Conservation (phyloP, 2,329 filamentous ascomycete genomes). For the Cercospora sp. region DNA sequence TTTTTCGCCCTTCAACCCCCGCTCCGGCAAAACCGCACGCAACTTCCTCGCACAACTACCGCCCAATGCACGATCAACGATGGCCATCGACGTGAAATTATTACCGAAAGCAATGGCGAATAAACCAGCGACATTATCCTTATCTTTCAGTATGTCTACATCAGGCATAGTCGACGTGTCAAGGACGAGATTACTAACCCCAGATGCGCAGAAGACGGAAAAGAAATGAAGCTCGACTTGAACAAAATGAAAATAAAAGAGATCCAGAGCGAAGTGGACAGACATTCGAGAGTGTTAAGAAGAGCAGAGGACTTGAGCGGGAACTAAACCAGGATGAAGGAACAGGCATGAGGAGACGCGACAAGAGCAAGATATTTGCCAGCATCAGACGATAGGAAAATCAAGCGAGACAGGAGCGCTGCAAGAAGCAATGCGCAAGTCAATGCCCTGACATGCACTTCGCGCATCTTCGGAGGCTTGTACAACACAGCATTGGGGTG, state of each 20-base stretch:
- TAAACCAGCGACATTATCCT: constrained; percentile 65
- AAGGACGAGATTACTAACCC: no score
- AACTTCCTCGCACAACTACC: constrained; percentile 85
- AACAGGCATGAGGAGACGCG: neutral
- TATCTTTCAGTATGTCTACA: constrained; percentile 76
- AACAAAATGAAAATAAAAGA: constrained; percentile 81
- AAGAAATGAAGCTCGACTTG: constrained; percentile 79
- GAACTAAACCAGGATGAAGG: constrained; percentile 5
- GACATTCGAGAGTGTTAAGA: constrained; percentile 79
- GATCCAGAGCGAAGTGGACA: constrained; percentile 82
- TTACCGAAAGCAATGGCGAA: constrained; percentile 66
- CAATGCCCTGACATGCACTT: neutral
- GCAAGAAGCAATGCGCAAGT: no score
- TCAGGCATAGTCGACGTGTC: no score
- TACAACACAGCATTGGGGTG: neutral
- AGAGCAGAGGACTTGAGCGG: constrained; percentile 76
- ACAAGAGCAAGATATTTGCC: neutral
- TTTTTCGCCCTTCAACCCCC: constrained; percentile 87
- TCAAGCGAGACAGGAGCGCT: neutral
- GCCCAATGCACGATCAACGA: constrained; percentile 69
- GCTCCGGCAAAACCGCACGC: constrained; percentile 73
- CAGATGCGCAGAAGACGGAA: constrained; percentile 75
- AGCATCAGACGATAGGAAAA: neutral
- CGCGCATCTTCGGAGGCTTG: neutral
- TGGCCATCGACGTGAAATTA: constrained; percentile 76